These are phyloP conservation scores for Mycena rebaudengoi DNA, from an alignment of 768 basidiomycete genomes.

Conservation along the genomic window DNA sequence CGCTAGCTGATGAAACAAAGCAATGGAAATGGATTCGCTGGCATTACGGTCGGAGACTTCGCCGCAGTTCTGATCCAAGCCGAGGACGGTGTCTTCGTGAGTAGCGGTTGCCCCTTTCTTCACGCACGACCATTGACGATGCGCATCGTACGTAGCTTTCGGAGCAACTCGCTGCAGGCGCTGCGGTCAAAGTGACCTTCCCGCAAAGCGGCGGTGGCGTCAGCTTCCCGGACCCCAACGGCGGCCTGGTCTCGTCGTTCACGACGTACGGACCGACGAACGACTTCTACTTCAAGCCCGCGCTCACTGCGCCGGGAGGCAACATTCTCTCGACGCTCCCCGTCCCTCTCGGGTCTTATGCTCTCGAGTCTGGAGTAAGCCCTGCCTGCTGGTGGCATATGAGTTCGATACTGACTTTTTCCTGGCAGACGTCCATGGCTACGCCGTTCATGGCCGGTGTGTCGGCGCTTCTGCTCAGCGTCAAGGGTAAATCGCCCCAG, in stretches of 20 bases:
- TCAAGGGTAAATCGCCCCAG: slow-evolving; percentile 43
- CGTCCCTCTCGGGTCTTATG: slow-evolving; percentile 48
- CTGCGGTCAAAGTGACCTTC: slow-evolving; percentile 53
- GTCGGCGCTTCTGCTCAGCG: slow-evolving; percentile 52
- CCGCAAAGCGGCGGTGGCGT: slow-evolving; percentile 53
- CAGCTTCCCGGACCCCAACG: slow-evolving; percentile 56
- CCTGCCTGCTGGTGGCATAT: neutral
- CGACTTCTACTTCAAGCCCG: slow-evolving; percentile 66
- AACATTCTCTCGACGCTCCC: slow-evolving; percentile 59
- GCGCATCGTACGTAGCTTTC: slow-evolving; percentile 60
- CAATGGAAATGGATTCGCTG: slow-evolving; percentile 56
- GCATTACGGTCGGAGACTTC: slow-evolving; percentile 55
- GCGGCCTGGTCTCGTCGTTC: slow-evolving; percentile 65
- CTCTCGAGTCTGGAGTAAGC: slow-evolving; percentile 45
- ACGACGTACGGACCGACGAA: slow-evolving; percentile 67
- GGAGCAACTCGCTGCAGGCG: slow-evolving; percentile 55
- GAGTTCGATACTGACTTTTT: too few species aligned
- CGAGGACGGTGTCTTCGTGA: slow-evolving; percentile 62
- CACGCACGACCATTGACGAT: neutral
- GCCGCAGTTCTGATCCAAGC: slow-evolving; percentile 60
- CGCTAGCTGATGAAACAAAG: slow-evolving; percentile 36
- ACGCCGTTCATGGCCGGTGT: slow-evolving; percentile 57
- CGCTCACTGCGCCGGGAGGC: slow-evolving; percentile 62
- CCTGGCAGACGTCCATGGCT: slow-evolving; percentile 52
- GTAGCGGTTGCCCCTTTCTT: slow-evolving; percentile 24